A percentile compares a stretch with the other conserved stretches of the same genome.
These are phyloP conservation scores for Emergomyces orientalis DNA, from an alignment of 2,329 filamentous ascomycete species.

Conservation along the genomic window DNA sequence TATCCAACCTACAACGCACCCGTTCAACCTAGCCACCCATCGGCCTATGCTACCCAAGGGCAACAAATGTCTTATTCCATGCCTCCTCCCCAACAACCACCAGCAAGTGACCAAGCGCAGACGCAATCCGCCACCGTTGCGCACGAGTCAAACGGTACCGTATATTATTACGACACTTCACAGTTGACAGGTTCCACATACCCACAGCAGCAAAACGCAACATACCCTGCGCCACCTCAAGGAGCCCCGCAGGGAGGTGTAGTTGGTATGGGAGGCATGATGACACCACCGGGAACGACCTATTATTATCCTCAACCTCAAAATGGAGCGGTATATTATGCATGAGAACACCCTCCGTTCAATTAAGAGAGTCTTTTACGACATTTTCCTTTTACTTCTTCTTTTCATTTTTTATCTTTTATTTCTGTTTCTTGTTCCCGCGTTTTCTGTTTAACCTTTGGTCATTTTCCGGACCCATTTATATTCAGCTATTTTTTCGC, in stretches of 20 bases:
- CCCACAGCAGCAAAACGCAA: conserved; percentile 39
- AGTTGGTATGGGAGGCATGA: conserved; percentile 69
- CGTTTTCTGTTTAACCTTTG: background rate
- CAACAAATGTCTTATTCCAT: conserved; percentile 39
- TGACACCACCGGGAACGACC: conserved; percentile 50
- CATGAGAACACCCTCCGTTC: background rate
- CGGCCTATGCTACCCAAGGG: conserved; percentile 16
- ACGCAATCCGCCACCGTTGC: conserved; percentile 53
- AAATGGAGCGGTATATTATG: conserved; percentile 53
- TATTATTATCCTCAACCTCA: conserved; percentile 47
- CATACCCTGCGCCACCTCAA: conserved; percentile 45
- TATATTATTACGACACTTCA: conserved; percentile 84
- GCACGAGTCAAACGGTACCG: conserved; percentile 90
- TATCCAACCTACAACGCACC: conserved; percentile 37
- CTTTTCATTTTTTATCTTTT: conserved; percentile 8
- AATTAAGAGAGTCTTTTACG: background rate
- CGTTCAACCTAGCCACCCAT: conserved; percentile 36
- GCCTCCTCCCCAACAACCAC: conserved; percentile 20
- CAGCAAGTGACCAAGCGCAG: conserved; percentile 19
- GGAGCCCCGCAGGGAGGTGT: conserved; percentile 46
- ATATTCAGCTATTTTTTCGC: background rate
- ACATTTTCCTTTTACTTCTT: background rate
- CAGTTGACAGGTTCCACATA: conserved; percentile 47
- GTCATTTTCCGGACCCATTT: background rate
- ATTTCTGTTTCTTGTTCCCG: conserved; percentile 4